Conservation (phyloP, 2,329 filamentous ascomycete species). For the Gnomoniopsis sp. region DNA sequence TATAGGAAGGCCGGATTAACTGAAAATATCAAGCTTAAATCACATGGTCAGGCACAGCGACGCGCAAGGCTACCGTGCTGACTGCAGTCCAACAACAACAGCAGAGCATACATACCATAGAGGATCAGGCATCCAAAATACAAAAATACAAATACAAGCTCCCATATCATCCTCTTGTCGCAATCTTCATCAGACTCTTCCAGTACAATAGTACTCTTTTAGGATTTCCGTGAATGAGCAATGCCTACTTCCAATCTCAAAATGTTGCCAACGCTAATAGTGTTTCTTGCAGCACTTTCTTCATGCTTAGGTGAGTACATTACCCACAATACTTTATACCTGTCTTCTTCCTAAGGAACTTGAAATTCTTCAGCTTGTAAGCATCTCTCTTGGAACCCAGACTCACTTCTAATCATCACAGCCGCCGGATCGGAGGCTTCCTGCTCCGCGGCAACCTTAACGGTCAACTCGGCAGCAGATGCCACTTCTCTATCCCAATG, state of each 20-base stretch:
- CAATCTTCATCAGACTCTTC: too few species aligned
- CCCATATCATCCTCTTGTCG: too few species aligned
- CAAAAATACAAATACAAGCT: too few species aligned
- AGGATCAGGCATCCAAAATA: too few species aligned
- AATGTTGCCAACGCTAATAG: not conserved
- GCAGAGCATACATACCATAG: too few species aligned
- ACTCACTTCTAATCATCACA: not conserved
- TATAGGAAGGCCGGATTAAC: too few species aligned
- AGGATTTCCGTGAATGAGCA: not conserved
- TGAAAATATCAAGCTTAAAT: too few species aligned
- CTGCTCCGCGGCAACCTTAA: not conserved
- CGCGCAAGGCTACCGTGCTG: too few species aligned
- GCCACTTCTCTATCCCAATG: not conserved
- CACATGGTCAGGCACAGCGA: too few species aligned
- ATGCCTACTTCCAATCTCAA: not conserved
- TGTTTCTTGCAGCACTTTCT: not conserved
- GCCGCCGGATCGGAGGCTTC: not conserved
- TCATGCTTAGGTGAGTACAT: not conserved
- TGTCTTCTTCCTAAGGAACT: not conserved
- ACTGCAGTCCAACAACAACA: too few species aligned
- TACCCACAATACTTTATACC: not conserved
- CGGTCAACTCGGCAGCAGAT: not conserved
- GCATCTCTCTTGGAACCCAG: too few species aligned
- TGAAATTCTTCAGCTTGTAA: not conserved
- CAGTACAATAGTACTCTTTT: too few species aligned